A percentile compares a stretch with the other conserved stretches of the same genome.
phyloP scores from a whole-genome alignment of 2,329 filamentous ascomycete species.

The Aspergillus aculeatus region DNA sequence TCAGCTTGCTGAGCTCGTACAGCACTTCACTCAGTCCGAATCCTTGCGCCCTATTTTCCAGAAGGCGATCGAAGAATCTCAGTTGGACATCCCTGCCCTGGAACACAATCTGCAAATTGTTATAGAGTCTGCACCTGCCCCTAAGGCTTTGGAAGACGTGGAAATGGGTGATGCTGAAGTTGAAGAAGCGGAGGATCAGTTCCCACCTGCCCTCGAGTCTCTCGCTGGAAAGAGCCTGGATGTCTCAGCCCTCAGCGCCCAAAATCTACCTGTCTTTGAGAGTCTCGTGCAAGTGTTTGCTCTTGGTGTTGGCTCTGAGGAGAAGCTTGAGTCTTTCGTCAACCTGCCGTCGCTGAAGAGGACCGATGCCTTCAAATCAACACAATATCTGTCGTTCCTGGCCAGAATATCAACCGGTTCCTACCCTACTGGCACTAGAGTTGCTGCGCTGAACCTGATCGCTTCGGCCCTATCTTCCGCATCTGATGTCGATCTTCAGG shows the following conservation, averaged over 20 bases:
- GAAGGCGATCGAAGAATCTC: constrained; percentile 63
- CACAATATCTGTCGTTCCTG: constrained; percentile 74
- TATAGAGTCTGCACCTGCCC: constrained; percentile 58
- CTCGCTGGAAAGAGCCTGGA: constrained; percentile 31
- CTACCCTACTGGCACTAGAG: constrained; percentile 67
- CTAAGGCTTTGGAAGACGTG: constrained; percentile 51
- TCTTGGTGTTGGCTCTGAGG: constrained; percentile 30
- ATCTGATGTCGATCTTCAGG: constrained; percentile 66
- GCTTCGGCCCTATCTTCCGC: constrained; percentile 55
- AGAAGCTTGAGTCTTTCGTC: constrained; percentile 36
- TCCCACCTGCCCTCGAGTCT: constrained; percentile 34
- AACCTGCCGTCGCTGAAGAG: constrained; percentile 39
- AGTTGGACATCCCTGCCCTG: constrained; percentile 70
- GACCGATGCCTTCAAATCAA: constrained; percentile 53
- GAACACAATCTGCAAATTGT: constrained; percentile 73
- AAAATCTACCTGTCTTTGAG: constrained; percentile 36
- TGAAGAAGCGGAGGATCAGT: constrained; percentile 28
- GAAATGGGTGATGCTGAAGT: constrained; percentile 49
- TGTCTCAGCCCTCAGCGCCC: constrained; percentile 39
- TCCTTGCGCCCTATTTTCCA: constrained; percentile 64
- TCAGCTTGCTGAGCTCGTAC: constrained; percentile 65
- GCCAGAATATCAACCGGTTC: constrained; percentile 71
- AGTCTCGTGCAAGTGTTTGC: constrained; percentile 41
- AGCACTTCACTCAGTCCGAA: constrained; percentile 62
- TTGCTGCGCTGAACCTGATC: constrained; percentile 66